Conservation (phyloP, 1,284 basidiomycete genomes). For the Ceratobasidium papillatum region DNA sequence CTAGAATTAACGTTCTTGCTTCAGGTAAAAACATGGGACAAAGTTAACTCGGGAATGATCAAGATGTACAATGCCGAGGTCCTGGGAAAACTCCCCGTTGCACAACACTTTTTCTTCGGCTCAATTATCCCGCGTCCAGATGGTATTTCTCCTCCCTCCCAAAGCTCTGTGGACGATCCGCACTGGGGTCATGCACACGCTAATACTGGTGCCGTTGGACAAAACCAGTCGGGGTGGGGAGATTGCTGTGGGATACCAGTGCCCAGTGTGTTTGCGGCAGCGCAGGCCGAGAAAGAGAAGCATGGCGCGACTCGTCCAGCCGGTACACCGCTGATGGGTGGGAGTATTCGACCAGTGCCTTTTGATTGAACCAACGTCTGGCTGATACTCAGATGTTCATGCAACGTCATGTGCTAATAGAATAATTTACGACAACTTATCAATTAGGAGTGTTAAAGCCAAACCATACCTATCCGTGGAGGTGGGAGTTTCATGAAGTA, state of each 20-base stretch:
- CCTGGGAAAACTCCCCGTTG: conserved; percentile 92
- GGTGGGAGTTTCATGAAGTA: no score
- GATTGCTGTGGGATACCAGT: conserved; percentile 95
- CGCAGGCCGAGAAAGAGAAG: conserved; percentile 58
- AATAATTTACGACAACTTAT: neutral
- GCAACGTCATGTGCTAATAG: neutral
- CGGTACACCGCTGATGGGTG: conserved; percentile 58
- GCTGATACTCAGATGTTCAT: no score
- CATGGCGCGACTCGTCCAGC: conserved; percentile 50
- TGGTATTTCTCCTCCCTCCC: conserved; percentile 60
- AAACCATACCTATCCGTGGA: no score
- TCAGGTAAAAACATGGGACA: conserved; percentile 94
- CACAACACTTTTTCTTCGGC: conserved; percentile 97
- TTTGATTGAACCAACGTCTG: conserved; percentile 65
- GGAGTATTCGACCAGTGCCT: conserved; percentile 80
- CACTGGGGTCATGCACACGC: conserved; percentile 67
- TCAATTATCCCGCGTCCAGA: conserved; percentile 69
- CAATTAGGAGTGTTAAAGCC: no score
- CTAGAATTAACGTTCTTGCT: neutral
- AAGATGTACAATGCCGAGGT: conserved; percentile 99
- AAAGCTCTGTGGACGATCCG: conserved; percentile 54
- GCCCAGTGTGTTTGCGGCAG: conserved; percentile 83
- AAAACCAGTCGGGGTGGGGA: conserved; percentile 73
- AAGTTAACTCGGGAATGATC: conserved; percentile 97
- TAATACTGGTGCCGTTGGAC: conserved; percentile 61